Evolutionary conservation across 331 rosid genomes (phyloP), one percentile per base, ranked within the genome.

Genomic region (Rosa hybrid): DNA sequence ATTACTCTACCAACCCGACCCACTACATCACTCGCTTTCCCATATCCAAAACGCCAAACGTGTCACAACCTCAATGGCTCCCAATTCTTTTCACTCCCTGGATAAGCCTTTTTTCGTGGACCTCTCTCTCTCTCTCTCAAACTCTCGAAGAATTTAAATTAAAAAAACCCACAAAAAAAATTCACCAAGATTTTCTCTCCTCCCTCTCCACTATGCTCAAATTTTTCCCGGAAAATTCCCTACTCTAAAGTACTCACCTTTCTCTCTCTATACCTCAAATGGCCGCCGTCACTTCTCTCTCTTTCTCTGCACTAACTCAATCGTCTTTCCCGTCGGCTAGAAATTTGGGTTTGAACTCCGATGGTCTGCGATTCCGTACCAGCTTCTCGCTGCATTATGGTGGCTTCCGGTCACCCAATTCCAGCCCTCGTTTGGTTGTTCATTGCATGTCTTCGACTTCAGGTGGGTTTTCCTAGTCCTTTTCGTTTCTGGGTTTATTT

Each of bases 231-330:
- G 83, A 70, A 84, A 81, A 14, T 72, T 69, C 62, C 73, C 82
- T 68, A 83, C 20, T 82, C 60, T 84, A 83, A 56, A 60, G 65
- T 48, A 34, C 39, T 34, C 39, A 20, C 23, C 59, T 71, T 14
- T 25, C 63, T 18, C 62, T 8, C 30, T 34, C 77, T 25, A 7
- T 0, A 17, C 7, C 45, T 49, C 6, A 18, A 71, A 94, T 94
- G 98, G 97, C 95, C 3, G 89, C 97, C 42, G 86, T 94, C 68
- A 84, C 87, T 83, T 85, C 97, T 71, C 70, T 91, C 74, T 89
- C 97, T 42, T 89, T 92, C 84, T 91, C 97, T 50, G 87, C 89
- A 12, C 45, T 87, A 4, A 81, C 62, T 81, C 95, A 88, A 12
- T 92, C 81, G 65, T 86, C 94, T 1, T 88, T 90, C 5, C 18